Evolutionary conservation across 768 basidiomycete species (phyloP), one percentile per base, ranked within the genome.

Genomic region (Boletales sp.): DNA sequence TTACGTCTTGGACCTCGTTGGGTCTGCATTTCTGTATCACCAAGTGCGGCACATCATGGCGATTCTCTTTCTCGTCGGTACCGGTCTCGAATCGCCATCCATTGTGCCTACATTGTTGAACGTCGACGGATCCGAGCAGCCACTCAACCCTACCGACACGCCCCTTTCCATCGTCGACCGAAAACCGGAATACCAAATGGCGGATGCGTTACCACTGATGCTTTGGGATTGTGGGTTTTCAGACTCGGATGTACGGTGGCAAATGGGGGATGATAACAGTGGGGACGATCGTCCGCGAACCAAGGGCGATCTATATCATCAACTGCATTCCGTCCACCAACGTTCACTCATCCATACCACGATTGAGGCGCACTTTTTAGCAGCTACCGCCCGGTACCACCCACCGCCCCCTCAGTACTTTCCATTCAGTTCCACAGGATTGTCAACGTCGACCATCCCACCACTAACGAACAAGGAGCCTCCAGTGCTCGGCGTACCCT

Each of bases 41-140:
- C 94, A 96, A 74, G 94, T 96, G 13, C 81, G 94, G 34, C 92
- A 94, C 59, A 94, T 96, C 70, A 87, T 96, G 80, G 90, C 89
- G 2, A 66, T 95, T 44, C 76, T 98, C 17, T 91, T 97, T 68
- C 83, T 96, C 43, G 80, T 95, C 45, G 95, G 94, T 15, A 69
- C 86, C 0, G 82, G 87, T 0, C 76, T 93, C 48, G 95, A 97
- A 63, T 61, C 71, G 7, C 86, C 90, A 0, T 75, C 75, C 17
- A 73, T 95, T 50, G 72, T 97, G 13, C 72, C 80, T 11, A 72
- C 83, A 11, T 74, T 98, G 19, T 74, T 96, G 64, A 89, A 95
- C 66, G 79, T 83, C 17, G 77, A 79, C 38, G 69, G 57, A n/a
- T 57, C 58, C 14, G 55, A 57, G 31, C 28, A 38, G 5, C 25